Base-by-base conservation (phyloP, 192 early-diverging fungal species). In the Allomyces javanicus region DNA sequence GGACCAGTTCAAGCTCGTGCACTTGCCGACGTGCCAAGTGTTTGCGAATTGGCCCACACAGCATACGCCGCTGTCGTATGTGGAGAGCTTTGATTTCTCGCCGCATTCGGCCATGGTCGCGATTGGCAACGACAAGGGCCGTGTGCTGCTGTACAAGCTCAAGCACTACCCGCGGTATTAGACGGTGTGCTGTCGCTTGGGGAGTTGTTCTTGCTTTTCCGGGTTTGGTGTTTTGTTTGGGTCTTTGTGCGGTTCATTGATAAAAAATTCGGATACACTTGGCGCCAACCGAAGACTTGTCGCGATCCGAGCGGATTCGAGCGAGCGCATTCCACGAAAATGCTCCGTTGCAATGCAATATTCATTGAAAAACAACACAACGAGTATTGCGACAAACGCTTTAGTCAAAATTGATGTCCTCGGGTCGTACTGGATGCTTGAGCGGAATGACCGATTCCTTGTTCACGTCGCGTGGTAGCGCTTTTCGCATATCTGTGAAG, bases 31-130 rank as follows among this genome's bases (percentile, higher is more conserved):
- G 0, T 73, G 80, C 27, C 80, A 82, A 19, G 90, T 95, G 50
- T 94, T 91, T 75, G 68, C 79, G 65, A 98, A 98, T 79, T 98
- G 96, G 96, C 96, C 96, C n/a, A 90, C 89, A 0, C 65, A 67
- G 6, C 72, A 73, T 12, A 93, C 93, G 21, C 89, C 90, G 19
- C 77, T 98, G 26, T 83, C 87, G 12, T 85, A 89, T 73, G 89
- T 96, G 44, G 77, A 83, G 58, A 76, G 76, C 55, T 72, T 91
- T 45, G 84, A 79, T 55, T 96, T 95, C 70, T 96, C 93, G n/a
- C 90, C 91, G n/a, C 77, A 84, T 50, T 89, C 93, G 55, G 91
- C 90, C 7, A 96, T 89, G 66, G 68, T 98, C 58, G 90, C 90
- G 10, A 81, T 91, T 63, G 94, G 94, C 25, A 96, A 96, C 70